Conservation (phyloP, 768 basidiomycete genomes). For the Russula vinacea region DNA sequence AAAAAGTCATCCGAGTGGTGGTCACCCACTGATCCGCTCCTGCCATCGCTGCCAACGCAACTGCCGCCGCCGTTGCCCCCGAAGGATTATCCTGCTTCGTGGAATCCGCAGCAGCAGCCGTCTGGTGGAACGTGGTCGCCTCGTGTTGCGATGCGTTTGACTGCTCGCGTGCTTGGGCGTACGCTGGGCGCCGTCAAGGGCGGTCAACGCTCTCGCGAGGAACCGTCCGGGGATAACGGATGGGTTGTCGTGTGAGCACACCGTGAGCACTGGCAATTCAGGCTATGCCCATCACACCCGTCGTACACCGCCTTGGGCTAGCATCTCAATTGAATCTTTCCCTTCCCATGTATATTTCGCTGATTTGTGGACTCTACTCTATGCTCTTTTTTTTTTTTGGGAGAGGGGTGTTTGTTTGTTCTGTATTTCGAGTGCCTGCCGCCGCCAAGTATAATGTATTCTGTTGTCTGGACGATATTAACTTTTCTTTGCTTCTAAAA, state of each 20-base stretch:
- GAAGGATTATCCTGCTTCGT: not conserved
- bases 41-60: not conserved
- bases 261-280: not conserved
- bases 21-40: not conserved
- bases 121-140: not conserved
- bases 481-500: no score
- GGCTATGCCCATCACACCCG: not conserved
- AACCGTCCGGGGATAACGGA: not conserved
- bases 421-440: not conserved
- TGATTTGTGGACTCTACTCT: not conserved
- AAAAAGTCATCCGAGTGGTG: not conserved
- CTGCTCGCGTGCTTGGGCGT: slow-evolving; percentile 10
- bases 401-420: not conserved
- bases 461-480: not conserved
- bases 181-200: not conserved
- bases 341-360: not conserved
- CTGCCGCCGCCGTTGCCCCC: not conserved
- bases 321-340: not conserved
- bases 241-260: slow-evolving; percentile 10
- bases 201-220: not conserved
- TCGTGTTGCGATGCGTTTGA: slow-evolving; percentile 4
- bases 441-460: not conserved
- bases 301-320: not conserved
- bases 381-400: not conserved
- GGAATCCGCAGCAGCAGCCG: not conserved